phyloP scores from a whole-genome alignment of 768 basidiomycete species.

The Collybiopsis luxurians region DNA sequence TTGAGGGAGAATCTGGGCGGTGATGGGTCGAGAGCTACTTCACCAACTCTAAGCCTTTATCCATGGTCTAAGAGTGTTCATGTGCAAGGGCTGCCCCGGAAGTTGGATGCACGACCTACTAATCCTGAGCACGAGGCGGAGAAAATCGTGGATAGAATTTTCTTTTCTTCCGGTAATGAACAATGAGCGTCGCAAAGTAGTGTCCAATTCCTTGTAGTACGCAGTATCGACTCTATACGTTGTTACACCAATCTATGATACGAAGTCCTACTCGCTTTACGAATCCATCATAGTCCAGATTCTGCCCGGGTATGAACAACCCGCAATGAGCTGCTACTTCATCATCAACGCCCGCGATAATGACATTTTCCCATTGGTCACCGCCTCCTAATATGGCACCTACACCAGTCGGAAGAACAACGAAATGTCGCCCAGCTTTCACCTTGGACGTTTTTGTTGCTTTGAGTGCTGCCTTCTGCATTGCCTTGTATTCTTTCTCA shows the following conservation, averaged over 20 bases:
- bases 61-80: not conserved
- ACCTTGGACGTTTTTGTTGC: constrained; percentile 21
- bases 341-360: constrained; percentile 7
- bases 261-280: constrained; percentile 5
- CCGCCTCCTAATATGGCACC: constrained; percentile 29
- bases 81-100: not conserved
- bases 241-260: constrained; percentile 8
- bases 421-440: constrained; percentile 42
- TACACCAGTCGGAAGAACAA: constrained; percentile 48
- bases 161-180: not conserved
- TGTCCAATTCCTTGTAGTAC: too few species aligned
- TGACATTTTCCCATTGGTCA: constrained; percentile 8
- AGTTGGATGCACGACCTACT: not conserved
- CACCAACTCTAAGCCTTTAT: not conserved
- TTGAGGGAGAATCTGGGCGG: not conserved
- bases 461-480: constrained; percentile 16
- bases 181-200: too few species aligned
- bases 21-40: not conserved
- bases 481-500: constrained; percentile 12
- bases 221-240: not conserved
- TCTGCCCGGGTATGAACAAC: constrained; percentile 7
- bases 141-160: not conserved
- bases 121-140: not conserved
- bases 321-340: constrained; percentile 8
- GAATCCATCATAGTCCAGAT: constrained; percentile 4